These are phyloP conservation scores for Picochlorum costavermella DNA, from an alignment of 139 green algal genomes.

Conservation along the genomic window DNA sequence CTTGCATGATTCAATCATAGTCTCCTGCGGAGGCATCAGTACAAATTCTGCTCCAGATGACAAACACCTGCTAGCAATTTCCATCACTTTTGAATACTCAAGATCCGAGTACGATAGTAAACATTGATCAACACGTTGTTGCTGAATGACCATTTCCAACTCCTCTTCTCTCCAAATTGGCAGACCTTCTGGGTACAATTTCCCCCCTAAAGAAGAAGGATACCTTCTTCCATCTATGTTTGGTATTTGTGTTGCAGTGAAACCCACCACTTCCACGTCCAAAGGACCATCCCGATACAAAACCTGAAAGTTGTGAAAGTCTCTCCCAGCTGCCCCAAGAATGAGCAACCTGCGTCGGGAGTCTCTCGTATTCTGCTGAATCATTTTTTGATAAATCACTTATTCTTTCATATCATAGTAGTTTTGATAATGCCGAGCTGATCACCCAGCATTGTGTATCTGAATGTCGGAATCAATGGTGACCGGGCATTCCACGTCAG, in stretches of 20 bases:
- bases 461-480: too few relatives aligned
- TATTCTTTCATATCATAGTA: too few relatives aligned
- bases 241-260: constrained; percentile 45
- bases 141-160: constrained; percentile 18
- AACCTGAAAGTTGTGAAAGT: constrained; percentile 39
- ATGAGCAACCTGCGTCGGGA: constrained; percentile 12
- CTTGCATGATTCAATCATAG: constrained; percentile 24
- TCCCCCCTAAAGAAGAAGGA: constrained; percentile 17
- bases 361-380: background rate
- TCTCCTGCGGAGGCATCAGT: constrained; percentile 18
- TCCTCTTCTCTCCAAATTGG: constrained; percentile 30
- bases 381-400: too few relatives aligned
- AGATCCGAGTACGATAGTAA: constrained; percentile 25
- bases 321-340: constrained; percentile 22
- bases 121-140: constrained; percentile 22
- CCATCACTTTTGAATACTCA: constrained; percentile 18
- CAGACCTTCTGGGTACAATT: constrained; percentile 25
- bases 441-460: too few relatives aligned
- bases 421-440: too few relatives aligned
- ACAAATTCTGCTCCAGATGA: constrained; percentile 27
- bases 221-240: constrained; percentile 27
- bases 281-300: constrained; percentile 8
- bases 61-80: constrained; percentile 21
- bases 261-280: constrained; percentile 21
- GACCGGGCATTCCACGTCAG: too few relatives aligned